Evolutionary conservation across 805 yeast genomes (phyloP).

Genomic region (Saccharomycopsis schoenii): DNA sequence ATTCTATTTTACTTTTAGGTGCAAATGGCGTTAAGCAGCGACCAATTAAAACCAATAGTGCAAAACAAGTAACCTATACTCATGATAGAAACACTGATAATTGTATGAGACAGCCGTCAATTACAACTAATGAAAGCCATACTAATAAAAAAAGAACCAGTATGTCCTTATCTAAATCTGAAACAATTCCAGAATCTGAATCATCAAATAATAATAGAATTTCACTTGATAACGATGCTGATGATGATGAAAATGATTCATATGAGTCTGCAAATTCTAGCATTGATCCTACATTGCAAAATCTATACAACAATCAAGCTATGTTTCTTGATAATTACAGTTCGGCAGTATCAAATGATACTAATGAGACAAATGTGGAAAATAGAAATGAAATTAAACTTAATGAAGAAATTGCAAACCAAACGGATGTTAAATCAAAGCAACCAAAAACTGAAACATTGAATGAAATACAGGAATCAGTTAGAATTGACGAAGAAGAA

Average conservation of each 20-base stretch:
- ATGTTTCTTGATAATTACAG: neutral
- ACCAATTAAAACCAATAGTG: neutral
- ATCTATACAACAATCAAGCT: neutral
- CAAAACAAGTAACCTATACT: neutral
- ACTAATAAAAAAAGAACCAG: neutral
- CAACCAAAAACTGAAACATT: neutral
- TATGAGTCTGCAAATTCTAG: neutral
- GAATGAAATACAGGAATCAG: neutral
- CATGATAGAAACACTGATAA: neutral
- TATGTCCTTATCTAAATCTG: neutral
- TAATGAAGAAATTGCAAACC: neutral
- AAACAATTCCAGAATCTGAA: neutral
- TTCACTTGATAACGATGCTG: neutral
- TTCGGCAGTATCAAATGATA: neutral
- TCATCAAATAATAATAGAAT: neutral
- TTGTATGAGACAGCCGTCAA: neutral
- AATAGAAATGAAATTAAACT: neutral
- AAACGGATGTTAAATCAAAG: neutral
- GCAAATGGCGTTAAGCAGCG: neutral
- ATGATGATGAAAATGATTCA: neutral
- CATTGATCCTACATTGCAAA: neutral
- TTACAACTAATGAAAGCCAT: neutral
- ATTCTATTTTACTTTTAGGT: neutral
- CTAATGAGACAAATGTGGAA: neutral
- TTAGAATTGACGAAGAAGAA: neutral